Percentiles rank a stretch among this genome's conserved stretches.
phyloP scores from a whole-genome alignment of 805 yeast species.

The Nakazawaea holstii region DNA sequence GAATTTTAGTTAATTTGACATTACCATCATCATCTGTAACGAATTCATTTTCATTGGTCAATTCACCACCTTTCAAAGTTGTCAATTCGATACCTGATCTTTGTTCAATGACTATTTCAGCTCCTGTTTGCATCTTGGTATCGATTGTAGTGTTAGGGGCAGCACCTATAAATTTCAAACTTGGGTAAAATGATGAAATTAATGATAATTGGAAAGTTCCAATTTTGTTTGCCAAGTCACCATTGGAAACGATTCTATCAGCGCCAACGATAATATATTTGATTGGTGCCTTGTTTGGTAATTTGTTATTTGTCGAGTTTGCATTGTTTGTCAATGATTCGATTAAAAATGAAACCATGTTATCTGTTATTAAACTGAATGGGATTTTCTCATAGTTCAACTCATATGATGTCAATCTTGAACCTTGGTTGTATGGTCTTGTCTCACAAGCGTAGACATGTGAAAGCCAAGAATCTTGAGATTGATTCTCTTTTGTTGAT shows the following conservation, averaged over 20 bases:
- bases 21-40: constrained; percentile 22
- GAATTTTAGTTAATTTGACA: constrained; percentile 44
- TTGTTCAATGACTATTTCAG: constrained; percentile 77
- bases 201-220: constrained; percentile 89
- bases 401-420: constrained; percentile 88
- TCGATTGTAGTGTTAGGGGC: constrained; percentile 95
- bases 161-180: constrained; percentile 83
- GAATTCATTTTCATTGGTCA: constrained; percentile 28
- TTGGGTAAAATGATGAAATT: constrained; percentile 56
- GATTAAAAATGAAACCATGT: constrained; percentile 81
- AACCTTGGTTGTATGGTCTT: constrained; percentile 95
- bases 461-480: constrained; percentile 43
- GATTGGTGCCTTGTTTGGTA: constrained; percentile 51
- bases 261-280: constrained; percentile 92
- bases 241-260: constrained; percentile 87
- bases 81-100: constrained; percentile 80
- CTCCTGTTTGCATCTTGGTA: constrained; percentile 58
- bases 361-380: constrained; percentile 82
- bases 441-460: constrained; percentile 90
- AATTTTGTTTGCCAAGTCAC: constrained; percentile 94
- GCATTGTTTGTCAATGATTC: constrained; percentile 30
- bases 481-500: constrained; percentile 12
- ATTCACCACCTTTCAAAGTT: constrained; percentile 62
- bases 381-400: constrained; percentile 83
- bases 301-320: background rate